Evolutionary conservation across 225 moss, liverwort and hornwort species (phyloP).

Genomic region (Straminergon stramineum): DNA sequence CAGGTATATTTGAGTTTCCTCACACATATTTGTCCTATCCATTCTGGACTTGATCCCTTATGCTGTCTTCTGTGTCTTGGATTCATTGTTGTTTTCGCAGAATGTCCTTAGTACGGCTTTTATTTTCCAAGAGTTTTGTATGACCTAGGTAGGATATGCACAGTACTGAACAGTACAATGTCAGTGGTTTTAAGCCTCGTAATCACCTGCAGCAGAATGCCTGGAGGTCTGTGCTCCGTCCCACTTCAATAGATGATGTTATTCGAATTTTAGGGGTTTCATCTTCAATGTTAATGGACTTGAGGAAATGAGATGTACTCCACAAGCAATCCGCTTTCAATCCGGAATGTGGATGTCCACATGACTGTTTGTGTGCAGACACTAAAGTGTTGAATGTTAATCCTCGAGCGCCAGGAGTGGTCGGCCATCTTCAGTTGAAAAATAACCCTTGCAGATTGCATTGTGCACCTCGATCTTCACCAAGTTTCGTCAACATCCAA

Average conservation of each 20-base stretch:
- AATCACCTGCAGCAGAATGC: not conserved
- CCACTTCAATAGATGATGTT: not conserved
- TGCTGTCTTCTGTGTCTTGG: not conserved
- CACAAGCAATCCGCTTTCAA: no score
- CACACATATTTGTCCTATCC: constrained; percentile 4
- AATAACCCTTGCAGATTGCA: not conserved
- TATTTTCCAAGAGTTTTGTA: not conserved
- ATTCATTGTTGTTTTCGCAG: not conserved
- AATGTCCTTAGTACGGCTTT: not conserved
- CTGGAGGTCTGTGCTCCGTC: not conserved
- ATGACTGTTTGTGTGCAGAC: not conserved
- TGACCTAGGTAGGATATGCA: not conserved
- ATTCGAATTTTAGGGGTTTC: not conserved
- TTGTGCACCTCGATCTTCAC: not conserved
- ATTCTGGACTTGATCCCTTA: not conserved
- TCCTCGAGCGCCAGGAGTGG: not conserved
- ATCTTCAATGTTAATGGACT: not conserved
- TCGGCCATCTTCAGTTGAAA: not conserved
- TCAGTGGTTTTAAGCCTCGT: no score
- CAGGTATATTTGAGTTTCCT: not conserved
- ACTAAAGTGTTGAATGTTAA: not conserved
- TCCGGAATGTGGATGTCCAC: not conserved
- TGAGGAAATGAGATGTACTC: not conserved
- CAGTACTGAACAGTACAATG: not conserved
- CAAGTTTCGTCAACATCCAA: not conserved